These are phyloP conservation scores for Datisca glomerata DNA, from an alignment of 306 rosid genomes.

Conservation along the genomic window DNA sequence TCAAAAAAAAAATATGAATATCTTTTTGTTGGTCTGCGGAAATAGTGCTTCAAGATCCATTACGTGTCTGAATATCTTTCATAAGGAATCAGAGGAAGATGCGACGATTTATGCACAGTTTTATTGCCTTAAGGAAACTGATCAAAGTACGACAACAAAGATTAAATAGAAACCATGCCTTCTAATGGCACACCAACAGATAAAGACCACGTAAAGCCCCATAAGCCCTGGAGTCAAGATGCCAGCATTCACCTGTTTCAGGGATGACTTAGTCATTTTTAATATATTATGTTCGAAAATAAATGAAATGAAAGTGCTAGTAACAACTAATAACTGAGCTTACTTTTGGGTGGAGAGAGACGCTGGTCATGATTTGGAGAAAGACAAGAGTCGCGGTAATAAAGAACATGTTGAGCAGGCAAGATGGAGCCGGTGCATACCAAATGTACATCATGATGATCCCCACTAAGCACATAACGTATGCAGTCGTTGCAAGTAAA, in stretches of 20 bases:
- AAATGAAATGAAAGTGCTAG: neutral
- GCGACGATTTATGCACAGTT: too few species aligned
- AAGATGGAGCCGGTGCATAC: slow-evolving; percentile 80
- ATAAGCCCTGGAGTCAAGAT: slow-evolving; percentile 81
- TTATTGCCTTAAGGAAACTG: neutral
- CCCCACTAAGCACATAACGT: slow-evolving; percentile 70
- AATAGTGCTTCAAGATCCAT: too few species aligned
- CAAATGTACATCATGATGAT: slow-evolving; percentile 79
- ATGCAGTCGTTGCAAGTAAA: slow-evolving; percentile 53
- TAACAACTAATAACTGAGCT: slow-evolving; percentile 8
- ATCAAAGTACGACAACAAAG: neutral
- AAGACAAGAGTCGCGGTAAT: slow-evolving; percentile 88
- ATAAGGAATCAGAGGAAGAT: too few species aligned
- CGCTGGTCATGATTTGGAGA: slow-evolving; percentile 86
- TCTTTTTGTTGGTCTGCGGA: too few species aligned
- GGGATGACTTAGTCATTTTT: neutral
- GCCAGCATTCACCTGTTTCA: slow-evolving; percentile 68
- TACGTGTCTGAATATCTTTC: too few species aligned
- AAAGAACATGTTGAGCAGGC: slow-evolving; percentile 88
- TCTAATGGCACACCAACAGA: slow-evolving; percentile 97
- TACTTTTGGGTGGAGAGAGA: slow-evolving; percentile 88
- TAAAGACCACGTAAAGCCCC: slow-evolving; percentile 92
- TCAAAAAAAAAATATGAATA: too few species aligned
- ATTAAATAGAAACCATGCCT: slow-evolving; percentile 32
- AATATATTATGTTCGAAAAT: neutral